Conservation (phyloP, 1,139 yeast species). For the Zygosaccharomyces sapae region DNA sequence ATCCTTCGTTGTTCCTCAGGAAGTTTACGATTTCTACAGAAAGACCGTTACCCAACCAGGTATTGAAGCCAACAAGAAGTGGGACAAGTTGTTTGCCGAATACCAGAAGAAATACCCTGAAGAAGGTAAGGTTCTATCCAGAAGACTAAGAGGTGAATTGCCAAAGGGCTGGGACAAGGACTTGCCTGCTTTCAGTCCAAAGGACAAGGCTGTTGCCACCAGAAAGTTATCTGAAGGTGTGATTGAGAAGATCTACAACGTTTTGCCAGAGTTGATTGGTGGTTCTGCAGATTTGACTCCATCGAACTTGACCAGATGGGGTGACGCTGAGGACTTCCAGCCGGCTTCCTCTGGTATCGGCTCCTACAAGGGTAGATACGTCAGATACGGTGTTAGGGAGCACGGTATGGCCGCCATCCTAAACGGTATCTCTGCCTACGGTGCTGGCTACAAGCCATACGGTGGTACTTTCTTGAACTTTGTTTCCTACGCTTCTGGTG, state of each 20-base stretch:
- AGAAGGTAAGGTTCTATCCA: constrained; percentile 71
- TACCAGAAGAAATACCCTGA: constrained; percentile 74
- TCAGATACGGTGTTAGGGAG: constrained; percentile 98
- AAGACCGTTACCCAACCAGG: constrained; percentile 58
- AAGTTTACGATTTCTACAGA: constrained; percentile 69
- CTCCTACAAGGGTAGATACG: constrained; percentile 86
- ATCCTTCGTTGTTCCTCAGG: constrained; percentile 74
- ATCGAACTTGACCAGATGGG: constrained; percentile 91
- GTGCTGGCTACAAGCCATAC: constrained; percentile 86
- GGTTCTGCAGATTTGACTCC: constrained; percentile 99
- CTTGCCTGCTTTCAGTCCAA: constrained; percentile 76
- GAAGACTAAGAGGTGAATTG: constrained; percentile 77
- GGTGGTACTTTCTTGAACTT: constrained; percentile 99
- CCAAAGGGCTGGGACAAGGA: constrained; percentile 79
- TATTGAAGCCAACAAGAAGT: constrained; percentile 62
- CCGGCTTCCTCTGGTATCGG: constrained; percentile 80
- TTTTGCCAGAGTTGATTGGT: constrained; percentile 86
- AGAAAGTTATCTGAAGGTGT: constrained; percentile 92
- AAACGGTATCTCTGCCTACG: constrained; percentile 96
- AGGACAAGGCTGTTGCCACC: constrained; percentile 83
- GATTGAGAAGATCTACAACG: constrained; percentile 58
- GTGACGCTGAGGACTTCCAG: constrained; percentile 88
- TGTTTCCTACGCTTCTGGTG: constrained; percentile 97
- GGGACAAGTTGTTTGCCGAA: constrained; percentile 62
- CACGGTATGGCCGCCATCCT: constrained; percentile 99